These are phyloP conservation scores for Stagonosporopsis rhizophila DNA, from an alignment of 2,329 filamentous ascomycete genomes.

Conservation along the genomic window DNA sequence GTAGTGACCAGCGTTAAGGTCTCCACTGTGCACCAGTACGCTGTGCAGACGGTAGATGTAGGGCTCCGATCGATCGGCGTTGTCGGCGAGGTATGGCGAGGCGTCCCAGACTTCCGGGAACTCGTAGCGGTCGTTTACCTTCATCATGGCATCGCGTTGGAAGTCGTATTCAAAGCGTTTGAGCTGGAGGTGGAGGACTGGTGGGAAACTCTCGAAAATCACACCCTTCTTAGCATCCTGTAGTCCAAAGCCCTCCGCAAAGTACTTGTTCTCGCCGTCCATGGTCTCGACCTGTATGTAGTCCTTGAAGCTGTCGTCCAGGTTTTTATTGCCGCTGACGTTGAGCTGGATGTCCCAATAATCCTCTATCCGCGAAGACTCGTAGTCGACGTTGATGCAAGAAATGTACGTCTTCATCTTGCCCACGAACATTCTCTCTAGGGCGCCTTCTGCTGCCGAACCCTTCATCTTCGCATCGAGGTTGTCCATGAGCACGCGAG, in stretches of 20 bases:
- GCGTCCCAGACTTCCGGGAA: conserved; percentile 87
- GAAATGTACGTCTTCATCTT: conserved; percentile 99
- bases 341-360: conserved; percentile 99
- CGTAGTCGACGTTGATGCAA: conserved; percentile 97
- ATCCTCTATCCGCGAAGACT: conserved; percentile 93
- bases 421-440: conserved; percentile 91
- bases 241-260: conserved; percentile 86
- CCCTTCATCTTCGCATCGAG: conserved; percentile 99
- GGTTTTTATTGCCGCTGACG: conserved; percentile 88
- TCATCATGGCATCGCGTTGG: conserved; percentile 96
- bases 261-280: conserved; percentile 98
- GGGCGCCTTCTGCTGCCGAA: conserved; percentile 85
- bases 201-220: conserved; percentile 94
- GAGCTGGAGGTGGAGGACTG: conserved; percentile 91
- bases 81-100: conserved; percentile 82
- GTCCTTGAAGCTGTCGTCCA: conserved; percentile 94
- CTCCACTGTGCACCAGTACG: conserved; percentile 94
- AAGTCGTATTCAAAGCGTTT: conserved; percentile 99
- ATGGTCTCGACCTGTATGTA: conserved; percentile 97
- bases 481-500: conserved; percentile 94
- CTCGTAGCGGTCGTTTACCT: conserved; percentile 93
- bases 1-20: conserved; percentile 96
- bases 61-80: conserved; percentile 84
- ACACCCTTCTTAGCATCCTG: conserved; percentile 98
- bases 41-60: conserved; percentile 94